Base-by-base conservation (phyloP, 805 yeast species). In the Spathaspora girioi region DNA sequence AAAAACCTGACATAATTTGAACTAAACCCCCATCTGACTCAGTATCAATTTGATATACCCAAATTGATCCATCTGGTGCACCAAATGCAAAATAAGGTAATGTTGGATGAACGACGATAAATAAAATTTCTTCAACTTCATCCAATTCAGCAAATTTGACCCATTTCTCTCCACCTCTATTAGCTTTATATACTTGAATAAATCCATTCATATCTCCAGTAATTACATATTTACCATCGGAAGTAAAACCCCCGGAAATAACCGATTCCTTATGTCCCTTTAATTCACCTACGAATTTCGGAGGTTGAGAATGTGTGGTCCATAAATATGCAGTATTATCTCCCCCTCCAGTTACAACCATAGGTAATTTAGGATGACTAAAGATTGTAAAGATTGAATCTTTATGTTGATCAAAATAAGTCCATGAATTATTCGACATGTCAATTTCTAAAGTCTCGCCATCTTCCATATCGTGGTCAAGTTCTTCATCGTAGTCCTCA, bases 131-230 rank as follows among this genome's bases (percentile, higher is more conserved):
- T 59, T 89, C 96, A 43, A 88, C 91, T 67, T 92, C 97, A 62
- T 88, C 91, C 52, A 90, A 71, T 53, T 84, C 83, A 26, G 83
- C 86, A 55, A 80, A 73, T 59, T 79, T 70, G 55, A 75, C 77
- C 98, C 98, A 93, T 51, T 81, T 80, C 65, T 92, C 90, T 27
- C 96, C 97, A 44, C 86, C 86, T 59, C 86, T 85, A 45, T 78
- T 67, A 6, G 92, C 73, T 63, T 83, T 81, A 73, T 85, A 88
- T 14, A 91, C 82, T 59, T 88, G 77, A 29, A 93, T 76, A 60
- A 83, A 83, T 49, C 99, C 98, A 50, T 84, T 84, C 99, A 94
- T 94, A 69, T 96, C 99, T 40, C 93, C 98, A 5, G 97, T 87
- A 11, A 94, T 78, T 43, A 89, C 74, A 61, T 75, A 91, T 44